Evolutionary conservation across 331 rosid species (phyloP).

Genomic region (Quercus tomentella): DNA sequence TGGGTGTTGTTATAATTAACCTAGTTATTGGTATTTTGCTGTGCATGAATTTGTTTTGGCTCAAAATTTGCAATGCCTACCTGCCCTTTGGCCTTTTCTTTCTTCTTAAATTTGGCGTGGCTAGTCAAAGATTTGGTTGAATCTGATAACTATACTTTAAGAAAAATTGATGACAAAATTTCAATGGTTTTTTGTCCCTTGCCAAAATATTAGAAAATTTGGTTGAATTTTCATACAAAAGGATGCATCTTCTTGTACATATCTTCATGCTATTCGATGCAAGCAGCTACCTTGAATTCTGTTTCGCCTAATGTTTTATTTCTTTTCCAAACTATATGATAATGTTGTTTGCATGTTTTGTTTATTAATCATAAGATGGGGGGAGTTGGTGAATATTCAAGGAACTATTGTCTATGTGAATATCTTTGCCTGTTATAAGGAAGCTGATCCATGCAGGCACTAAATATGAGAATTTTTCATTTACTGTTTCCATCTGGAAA

Average conservation of each 20-base stretch:
- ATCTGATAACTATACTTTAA: background rate
- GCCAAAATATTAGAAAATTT: background rate
- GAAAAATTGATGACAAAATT: background rate
- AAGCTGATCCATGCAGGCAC: constrained; percentile 14
- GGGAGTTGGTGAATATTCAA: background rate
- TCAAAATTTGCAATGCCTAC: background rate
- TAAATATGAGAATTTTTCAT: background rate
- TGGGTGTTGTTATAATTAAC: background rate
- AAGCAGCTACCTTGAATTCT: background rate
- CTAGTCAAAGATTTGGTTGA: background rate
- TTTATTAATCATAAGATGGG: background rate
- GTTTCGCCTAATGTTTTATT: background rate
- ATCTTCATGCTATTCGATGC: background rate
- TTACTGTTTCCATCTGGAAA: background rate
- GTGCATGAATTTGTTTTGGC: background rate
- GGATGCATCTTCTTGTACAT: background rate
- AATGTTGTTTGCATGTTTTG: background rate
- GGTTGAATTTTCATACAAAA: background rate
- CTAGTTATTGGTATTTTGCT: background rate
- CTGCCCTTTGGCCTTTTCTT: background rate
- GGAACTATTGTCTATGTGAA: background rate
- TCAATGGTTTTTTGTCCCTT: background rate
- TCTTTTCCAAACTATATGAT: background rate
- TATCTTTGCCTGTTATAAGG: background rate
- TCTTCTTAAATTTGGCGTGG: background rate